A percentile compares a stretch with the other conserved stretches of the same genome.
Conservation (phyloP, 2,329 filamentous ascomycete genomes). For the Scedosporium aurantiacum region DNA sequence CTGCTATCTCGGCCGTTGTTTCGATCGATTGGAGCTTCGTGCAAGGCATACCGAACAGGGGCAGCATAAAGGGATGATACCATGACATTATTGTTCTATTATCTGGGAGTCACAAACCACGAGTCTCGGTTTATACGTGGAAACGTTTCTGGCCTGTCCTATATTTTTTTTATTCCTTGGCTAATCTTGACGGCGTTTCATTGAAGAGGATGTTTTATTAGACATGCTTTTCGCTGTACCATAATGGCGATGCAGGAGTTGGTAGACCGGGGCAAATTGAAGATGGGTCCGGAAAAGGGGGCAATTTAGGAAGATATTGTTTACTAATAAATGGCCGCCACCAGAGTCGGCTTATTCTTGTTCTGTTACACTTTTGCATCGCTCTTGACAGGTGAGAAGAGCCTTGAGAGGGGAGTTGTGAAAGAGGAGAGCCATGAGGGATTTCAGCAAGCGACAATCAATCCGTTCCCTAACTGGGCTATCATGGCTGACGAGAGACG, state of each 20-base stretch:
- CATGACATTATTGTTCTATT: not conserved
- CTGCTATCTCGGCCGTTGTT: not conserved
- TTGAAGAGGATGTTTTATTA: not conserved
- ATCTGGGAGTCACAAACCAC: not conserved
- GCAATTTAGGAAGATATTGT: not conserved
- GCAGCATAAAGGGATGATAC: not conserved
- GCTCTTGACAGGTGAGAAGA: not conserved
- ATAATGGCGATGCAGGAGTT: not conserved
- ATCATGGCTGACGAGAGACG: not conserved
- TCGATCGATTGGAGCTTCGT: too few relatives aligned
- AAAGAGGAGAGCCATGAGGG: too few relatives aligned
- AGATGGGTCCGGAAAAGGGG: not conserved
- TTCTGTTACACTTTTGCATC: not conserved
- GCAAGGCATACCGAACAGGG: not conserved
- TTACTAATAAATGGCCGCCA: not conserved
- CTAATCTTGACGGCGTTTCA: not conserved
- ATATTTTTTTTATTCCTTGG: not conserved
- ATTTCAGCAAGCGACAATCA: too few relatives aligned
- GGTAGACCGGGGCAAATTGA: not conserved
- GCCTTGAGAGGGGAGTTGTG: not conserved
- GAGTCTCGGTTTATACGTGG: not conserved
- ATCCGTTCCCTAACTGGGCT: not conserved
- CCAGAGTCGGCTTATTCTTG: not conserved
- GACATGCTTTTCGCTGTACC: slow-evolving; percentile 2
- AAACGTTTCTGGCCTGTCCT: not conserved